Conservation (phyloP, 441 rosid genomes). For the Aquilaria agallochum region DNA sequence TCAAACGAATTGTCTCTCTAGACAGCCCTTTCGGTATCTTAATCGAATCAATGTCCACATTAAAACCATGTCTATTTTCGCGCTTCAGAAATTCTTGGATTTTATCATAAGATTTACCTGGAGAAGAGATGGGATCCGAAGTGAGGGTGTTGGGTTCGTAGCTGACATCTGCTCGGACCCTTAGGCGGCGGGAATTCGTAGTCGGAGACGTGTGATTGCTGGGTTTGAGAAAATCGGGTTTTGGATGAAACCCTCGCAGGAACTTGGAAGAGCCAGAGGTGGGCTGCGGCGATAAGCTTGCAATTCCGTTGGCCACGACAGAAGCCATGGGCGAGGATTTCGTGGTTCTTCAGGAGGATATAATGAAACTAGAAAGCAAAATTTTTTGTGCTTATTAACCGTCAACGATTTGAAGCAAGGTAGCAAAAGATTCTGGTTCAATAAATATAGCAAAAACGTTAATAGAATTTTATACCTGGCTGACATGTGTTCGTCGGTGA, state of each 20-base stretch:
- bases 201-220: slow-evolving; percentile 15
- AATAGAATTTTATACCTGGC: no score
- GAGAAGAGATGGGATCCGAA: slow-evolving; percentile 23
- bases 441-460: no score
- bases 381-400: no score
- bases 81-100: slow-evolving; percentile 62
- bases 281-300: slow-evolving; percentile 33
- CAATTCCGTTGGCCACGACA: slow-evolving; percentile 45
- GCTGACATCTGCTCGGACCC: slow-evolving; percentile 47
- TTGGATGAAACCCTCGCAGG: slow-evolving; percentile 21
- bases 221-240: slow-evolving; percentile 28
- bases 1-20: slow-evolving; percentile 53
- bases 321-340: slow-evolving; percentile 34
- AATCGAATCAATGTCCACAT: slow-evolving; percentile 64
- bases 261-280: slow-evolving; percentile 25
- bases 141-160: slow-evolving; percentile 32
- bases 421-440: no score
- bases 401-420: no score
- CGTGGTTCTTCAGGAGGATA: no score
- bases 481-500: no score
- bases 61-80: slow-evolving; percentile 75
- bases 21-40: slow-evolving; percentile 90
- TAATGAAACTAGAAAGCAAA: no score
- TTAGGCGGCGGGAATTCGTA: slow-evolving; percentile 17
- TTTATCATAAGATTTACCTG: slow-evolving; percentile 61